Base-by-base conservation (phyloP, 768 basidiomycete genomes). In the Exidia glandulosa region DNA sequence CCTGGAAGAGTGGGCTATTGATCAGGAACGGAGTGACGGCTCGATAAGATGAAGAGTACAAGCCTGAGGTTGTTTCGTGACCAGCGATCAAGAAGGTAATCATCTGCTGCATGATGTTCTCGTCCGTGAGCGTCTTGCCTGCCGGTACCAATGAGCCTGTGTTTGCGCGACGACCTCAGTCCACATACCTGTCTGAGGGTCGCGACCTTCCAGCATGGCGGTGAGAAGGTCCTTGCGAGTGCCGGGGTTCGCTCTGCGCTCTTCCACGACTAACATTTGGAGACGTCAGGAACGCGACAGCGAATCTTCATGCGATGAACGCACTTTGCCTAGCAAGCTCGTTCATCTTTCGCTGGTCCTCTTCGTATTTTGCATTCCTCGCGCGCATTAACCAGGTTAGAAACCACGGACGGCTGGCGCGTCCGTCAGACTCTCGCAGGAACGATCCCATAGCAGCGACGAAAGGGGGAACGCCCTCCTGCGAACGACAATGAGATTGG, bases 41-140 rank as follows among this genome's bases (percentile, higher is more conserved):
- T 9, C 3, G 19, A 50, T 19, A 32, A 19, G 5, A 33, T 50
- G n/a, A 59, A 2, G 16, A 54, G 7, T n/a, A 65, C 61, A 41
- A 27, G 67, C 75, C 75, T 59, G 73, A 68, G 6, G 70, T 71
- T 2, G 73, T 75, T 60, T 75, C 75, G 59, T 76, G 75, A 5
- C 75, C 79, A 5, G 79, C 79, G 41, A 80, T 76, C 16, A 81
- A 67, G 73, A 81, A 81, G 1, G 79, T 81, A 19, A 77, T 65
- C 3, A 80, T 70, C 76, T 81, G 79, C 59, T 73, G 62, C 5
- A 71, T 64, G 31, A 81, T 80, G 27, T 71, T 75, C 56, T 76
- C 71, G 45, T 77, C 74, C 0, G 74, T 66, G 57, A 81, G 66
- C 1, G 14, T 31, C 50, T 54, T 31, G 50, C 50, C 50, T 31